These are phyloP conservation scores for Nicotiana tabacum DNA, from an alignment of 257 asterid species.

Conservation along the genomic window DNA sequence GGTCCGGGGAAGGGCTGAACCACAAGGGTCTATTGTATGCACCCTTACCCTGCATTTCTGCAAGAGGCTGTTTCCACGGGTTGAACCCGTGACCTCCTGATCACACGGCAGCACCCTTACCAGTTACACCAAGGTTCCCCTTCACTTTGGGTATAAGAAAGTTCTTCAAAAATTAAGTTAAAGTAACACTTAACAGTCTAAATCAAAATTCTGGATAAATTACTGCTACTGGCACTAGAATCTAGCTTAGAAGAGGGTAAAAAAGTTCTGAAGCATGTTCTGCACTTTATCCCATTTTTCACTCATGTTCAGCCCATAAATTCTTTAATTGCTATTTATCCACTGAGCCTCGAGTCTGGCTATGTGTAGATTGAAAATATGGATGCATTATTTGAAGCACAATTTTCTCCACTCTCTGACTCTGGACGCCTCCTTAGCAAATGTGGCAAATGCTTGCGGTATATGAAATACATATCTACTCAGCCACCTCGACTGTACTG, in stretches of 20 bases:
- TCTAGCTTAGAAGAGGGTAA: not conserved
- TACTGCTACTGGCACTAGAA: not conserved
- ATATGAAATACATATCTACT: constrained; percentile 75
- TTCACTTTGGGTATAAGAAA: too few species aligned
- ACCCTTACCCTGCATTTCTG: too few species aligned
- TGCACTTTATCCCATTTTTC: not conserved
- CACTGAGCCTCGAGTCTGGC: not conserved
- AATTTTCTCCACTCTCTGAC: constrained; percentile 83
- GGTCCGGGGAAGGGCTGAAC: too few species aligned
- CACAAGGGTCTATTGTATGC: too few species aligned
- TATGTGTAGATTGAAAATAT: constrained; percentile 68
- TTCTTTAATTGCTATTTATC: not conserved
- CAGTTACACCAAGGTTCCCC: too few species aligned
- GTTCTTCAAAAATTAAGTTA: too few species aligned
- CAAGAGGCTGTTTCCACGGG: too few species aligned
- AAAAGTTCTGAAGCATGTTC: not conserved
- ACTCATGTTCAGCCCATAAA: not conserved
- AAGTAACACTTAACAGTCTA: not conserved
- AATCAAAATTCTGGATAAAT: not conserved
- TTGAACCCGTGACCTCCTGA: too few species aligned
- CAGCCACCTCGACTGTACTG: constrained; percentile 90
- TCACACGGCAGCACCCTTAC: too few species aligned
- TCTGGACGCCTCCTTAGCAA: constrained; percentile 82
- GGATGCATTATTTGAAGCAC: constrained; percentile 96
- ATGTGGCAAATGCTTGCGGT: constrained; percentile 91